Percentiles rank a stretch among this genome's conserved stretches.
Evolutionary conservation across 306 rosid species (phyloP).

Genomic region (Inga oerstediana): DNA sequence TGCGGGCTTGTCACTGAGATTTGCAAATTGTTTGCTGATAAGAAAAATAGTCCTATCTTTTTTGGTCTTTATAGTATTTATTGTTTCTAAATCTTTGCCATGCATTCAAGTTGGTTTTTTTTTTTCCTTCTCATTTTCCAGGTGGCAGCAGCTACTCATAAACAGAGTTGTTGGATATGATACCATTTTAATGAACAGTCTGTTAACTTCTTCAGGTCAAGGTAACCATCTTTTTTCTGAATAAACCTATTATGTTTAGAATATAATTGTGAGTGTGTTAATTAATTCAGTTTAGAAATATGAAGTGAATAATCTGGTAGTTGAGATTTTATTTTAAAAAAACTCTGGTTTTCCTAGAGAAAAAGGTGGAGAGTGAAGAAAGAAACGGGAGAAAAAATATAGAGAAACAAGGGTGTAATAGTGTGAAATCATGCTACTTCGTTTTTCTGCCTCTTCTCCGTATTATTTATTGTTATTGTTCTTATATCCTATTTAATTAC

Average conservation of each 20-base stretch:
- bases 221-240: conserved; percentile 53
- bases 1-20: conserved; percentile 16
- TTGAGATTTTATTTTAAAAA: neutral
- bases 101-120: conserved; percentile 9
- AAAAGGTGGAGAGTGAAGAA: neutral
- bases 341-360: neutral
- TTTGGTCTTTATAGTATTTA: conserved; percentile 11
- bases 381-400: neutral
- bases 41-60: conserved; percentile 19
- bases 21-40: conserved; percentile 23
- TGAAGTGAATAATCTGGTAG: neutral
- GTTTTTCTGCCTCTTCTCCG: neutral
- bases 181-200: conserved; percentile 96
- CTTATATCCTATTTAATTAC: neutral
- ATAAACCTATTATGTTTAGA: conserved; percentile 20
- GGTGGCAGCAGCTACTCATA: conserved; percentile 99
- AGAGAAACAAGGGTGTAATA: neutral
- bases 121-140: conserved; percentile 41
- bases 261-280: neutral
- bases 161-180: conserved; percentile 98
- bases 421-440: neutral
- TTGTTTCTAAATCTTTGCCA: conserved; percentile 7
- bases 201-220: conserved; percentile 92
- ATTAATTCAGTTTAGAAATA: neutral
- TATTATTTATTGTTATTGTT: neutral